phyloP scores from a whole-genome alignment of 768 basidiomycete genomes.

The Lactifluus pinguis region DNA sequence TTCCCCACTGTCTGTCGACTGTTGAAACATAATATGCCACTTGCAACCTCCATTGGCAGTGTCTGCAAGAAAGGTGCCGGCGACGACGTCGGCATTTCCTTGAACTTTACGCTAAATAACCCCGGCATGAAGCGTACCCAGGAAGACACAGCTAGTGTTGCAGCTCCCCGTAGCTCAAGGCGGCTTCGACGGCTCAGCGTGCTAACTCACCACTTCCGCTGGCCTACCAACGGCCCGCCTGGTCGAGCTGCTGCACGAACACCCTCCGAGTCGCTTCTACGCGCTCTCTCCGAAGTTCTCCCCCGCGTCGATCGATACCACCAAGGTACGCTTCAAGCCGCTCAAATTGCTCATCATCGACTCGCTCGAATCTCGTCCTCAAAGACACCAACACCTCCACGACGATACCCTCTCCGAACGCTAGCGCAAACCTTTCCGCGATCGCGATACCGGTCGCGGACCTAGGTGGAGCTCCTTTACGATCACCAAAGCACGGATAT shows the following conservation, averaged over 20 bases:
- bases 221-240: slow-evolving; percentile 60
- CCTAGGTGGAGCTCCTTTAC: too few relatives aligned
- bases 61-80: too few relatives aligned
- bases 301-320: slow-evolving; percentile 40
- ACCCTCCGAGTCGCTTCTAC: slow-evolving; percentile 36
- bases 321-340: slow-evolving; percentile 15
- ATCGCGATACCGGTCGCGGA: too few relatives aligned
- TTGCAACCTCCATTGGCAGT: too few relatives aligned
- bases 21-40: too few relatives aligned
- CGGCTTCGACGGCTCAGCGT: slow-evolving; percentile 34
- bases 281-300: slow-evolving; percentile 45
- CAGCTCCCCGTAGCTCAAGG: slow-evolving; percentile 46
- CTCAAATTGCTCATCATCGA: too few relatives aligned
- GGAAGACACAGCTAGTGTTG: slow-evolving; percentile 88
- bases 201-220: slow-evolving; percentile 70
- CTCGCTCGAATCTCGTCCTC: too few relatives aligned
- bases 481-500: too few relatives aligned
- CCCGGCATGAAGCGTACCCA: slow-evolving; percentile 58
- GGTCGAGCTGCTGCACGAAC: slow-evolving; percentile 45
- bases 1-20: too few relatives aligned
- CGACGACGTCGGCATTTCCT: too few relatives aligned
- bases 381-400: slow-evolving; percentile 36
- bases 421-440: slow-evolving; percentile 34
- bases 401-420: slow-evolving; percentile 55
- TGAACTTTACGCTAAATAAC: background rate